These are phyloP conservation scores for Claviceps paspali DNA, from an alignment of 2,329 filamentous ascomycete genomes.

Conservation along the genomic window DNA sequence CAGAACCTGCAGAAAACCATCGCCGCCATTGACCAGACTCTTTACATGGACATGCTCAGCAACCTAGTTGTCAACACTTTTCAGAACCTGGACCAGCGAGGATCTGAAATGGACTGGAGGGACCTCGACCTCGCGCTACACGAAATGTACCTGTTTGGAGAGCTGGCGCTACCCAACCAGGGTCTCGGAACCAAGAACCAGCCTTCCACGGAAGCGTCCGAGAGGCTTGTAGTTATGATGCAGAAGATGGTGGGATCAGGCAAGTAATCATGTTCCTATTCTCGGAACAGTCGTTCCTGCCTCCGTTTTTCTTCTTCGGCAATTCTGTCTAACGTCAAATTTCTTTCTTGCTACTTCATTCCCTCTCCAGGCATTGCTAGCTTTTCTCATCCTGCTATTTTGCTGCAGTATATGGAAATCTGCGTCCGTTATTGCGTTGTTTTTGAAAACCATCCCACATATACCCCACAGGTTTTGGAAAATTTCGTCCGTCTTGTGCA, in stretches of 20 bases:
- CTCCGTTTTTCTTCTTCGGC: neutral
- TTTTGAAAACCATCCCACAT: conserved; percentile 69
- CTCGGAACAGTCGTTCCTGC: too few species aligned
- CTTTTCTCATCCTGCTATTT: conserved; percentile 79
- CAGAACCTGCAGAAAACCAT: conserved; percentile 87
- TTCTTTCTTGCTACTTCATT: neutral
- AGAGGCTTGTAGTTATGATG: conserved; percentile 84
- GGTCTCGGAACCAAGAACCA: conserved; percentile 76
- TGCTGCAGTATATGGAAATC: conserved; percentile 97
- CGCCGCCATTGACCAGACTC: conserved; percentile 69
- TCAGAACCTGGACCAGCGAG: conserved; percentile 58
- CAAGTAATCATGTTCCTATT: conserved; percentile 27
- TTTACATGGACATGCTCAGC: conserved; percentile 81
- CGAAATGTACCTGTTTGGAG: conserved; percentile 92
- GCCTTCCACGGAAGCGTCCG: conserved; percentile 63
- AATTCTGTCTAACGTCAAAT: too few species aligned
- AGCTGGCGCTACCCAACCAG: conserved; percentile 77
- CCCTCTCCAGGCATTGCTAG: conserved; percentile 52
- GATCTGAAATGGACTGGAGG: conserved; percentile 73
- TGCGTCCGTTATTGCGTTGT: conserved; percentile 88
- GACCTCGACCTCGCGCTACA: conserved; percentile 87
- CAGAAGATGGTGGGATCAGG: conserved; percentile 85
- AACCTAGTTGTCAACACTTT: conserved; percentile 82
- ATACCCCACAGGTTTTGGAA: conserved; percentile 76
- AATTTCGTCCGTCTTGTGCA: conserved; percentile 86